Evolutionary conservation across 1,284 basidiomycete species (phyloP).

Genomic region (Xerocomus cyaneibrunnescens): DNA sequence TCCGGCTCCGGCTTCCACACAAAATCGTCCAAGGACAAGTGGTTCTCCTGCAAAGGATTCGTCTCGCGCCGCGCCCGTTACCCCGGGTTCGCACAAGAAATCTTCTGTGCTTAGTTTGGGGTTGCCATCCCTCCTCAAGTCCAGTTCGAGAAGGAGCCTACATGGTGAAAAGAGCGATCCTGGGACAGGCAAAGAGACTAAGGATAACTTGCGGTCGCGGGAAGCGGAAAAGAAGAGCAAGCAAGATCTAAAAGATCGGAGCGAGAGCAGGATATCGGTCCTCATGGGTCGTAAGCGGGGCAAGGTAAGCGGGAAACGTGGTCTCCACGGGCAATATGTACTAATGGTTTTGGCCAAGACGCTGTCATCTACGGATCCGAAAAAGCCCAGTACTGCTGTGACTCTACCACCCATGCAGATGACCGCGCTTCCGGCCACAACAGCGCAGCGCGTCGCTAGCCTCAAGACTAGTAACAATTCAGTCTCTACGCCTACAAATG

Average conservation of each 20-base stretch:
- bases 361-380: slow-evolving; percentile 78
- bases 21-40: slow-evolving; percentile 41
- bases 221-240: slow-evolving; percentile 59
- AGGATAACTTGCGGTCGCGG: slow-evolving; percentile 41
- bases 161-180: slow-evolving; percentile 68
- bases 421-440: slow-evolving; percentile 72
- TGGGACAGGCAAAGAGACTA: slow-evolving; percentile 48
- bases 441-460: slow-evolving; percentile 76
- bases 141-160: slow-evolving; percentile 76
- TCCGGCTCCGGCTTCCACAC: slow-evolving; percentile 42
- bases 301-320: slow-evolving; percentile 61
- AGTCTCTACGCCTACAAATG: slow-evolving; percentile 40
- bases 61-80: slow-evolving; percentile 52
- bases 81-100: slow-evolving; percentile 67
- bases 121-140: slow-evolving; percentile 80
- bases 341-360: slow-evolving; percentile 53
- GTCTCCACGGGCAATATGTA: slow-evolving; percentile 6
- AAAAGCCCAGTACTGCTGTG: slow-evolving; percentile 63
- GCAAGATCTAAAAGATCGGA: slow-evolving; percentile 79
- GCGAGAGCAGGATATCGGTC: slow-evolving; percentile 82
- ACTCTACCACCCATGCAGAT: slow-evolving; percentile 88
- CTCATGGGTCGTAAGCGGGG: slow-evolving; percentile 89
- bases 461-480: slow-evolving; percentile 59
- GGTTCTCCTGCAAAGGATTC: slow-evolving; percentile 55
- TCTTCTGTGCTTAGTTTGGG: slow-evolving; percentile 74